These are phyloP conservation scores for Castanospermum australe DNA, from an alignment of 306 rosid species.

Conservation along the genomic window DNA sequence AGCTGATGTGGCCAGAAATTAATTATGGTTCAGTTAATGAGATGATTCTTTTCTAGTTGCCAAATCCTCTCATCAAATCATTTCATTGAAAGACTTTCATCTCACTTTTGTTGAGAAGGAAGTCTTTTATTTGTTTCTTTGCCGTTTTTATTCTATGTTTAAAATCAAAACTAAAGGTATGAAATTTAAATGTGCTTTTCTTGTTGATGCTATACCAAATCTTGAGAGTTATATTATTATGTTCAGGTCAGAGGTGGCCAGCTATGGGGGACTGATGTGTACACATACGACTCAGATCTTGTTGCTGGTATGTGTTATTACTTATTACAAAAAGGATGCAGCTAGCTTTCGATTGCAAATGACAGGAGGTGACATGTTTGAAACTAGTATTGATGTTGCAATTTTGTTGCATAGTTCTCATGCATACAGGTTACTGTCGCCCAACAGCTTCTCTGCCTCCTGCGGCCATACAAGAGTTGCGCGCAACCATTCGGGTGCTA, in stretches of 20 bases:
- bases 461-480: slow-evolving; percentile 81
- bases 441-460: slow-evolving; percentile 96
- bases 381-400: slow-evolving; percentile 33
- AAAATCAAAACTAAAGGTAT: neutral
- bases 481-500: slow-evolving; percentile 69
- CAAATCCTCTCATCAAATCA: neutral
- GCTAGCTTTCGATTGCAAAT: slow-evolving; percentile 16
- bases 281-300: slow-evolving; percentile 94
- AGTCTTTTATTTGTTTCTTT: slow-evolving; percentile 20
- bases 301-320: slow-evolving; percentile 75
- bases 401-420: slow-evolving; percentile 67
- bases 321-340: neutral
- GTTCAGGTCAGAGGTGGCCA: slow-evolving; percentile 96
- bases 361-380: neutral
- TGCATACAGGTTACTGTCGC: slow-evolving; percentile 98
- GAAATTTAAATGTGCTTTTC: neutral
- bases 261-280: slow-evolving; percentile 97
- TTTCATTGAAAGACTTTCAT: neutral
- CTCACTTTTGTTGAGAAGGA: neutral
- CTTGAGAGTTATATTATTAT: slow-evolving; percentile 23
- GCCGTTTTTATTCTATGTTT: neutral
- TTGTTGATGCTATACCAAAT: neutral
- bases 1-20: too few species aligned
- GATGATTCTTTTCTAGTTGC: neutral
- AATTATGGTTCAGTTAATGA: neutral